These are phyloP conservation scores for Coprinopsis cinerea DNA, from an alignment of 768 basidiomycete genomes.

Conservation along the genomic window DNA sequence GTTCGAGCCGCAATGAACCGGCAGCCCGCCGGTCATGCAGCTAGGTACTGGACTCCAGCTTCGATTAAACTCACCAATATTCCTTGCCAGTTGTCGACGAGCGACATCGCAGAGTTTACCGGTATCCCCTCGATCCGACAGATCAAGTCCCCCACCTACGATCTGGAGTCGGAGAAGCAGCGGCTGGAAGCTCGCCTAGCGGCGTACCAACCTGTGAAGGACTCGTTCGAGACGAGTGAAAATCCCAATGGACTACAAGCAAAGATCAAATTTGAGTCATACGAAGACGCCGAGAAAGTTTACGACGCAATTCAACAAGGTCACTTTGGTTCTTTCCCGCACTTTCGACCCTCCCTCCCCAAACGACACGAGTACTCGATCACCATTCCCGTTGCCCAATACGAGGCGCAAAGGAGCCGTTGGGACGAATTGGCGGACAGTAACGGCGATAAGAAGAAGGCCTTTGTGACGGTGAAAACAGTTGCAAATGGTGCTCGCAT, in stretches of 20 bases:
- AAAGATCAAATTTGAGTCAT: conserved; percentile 41
- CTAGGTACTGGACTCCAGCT: not conserved
- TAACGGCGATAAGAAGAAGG: conserved; percentile 23
- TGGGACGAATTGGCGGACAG: conserved; percentile 43
- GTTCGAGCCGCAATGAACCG: conserved; percentile 42
- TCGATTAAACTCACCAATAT: conserved; percentile 10
- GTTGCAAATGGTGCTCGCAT: conserved; percentile 16
- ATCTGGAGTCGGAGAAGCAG: not conserved
- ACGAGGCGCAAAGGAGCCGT: conserved; percentile 40
- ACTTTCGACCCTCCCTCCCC: conserved; percentile 36
- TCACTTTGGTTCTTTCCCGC: conserved; percentile 23
- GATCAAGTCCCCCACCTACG: conserved; percentile 6
- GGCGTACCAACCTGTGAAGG: not conserved
- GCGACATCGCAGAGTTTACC: not conserved
- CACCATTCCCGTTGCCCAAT: conserved; percentile 41
- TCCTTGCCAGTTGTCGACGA: not conserved
- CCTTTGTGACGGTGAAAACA: conserved; percentile 25
- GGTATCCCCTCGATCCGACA: conserved; percentile 1
- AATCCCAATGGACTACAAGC: conserved; percentile 15
- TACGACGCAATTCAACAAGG: conserved; percentile 29
- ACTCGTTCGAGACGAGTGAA: conserved; percentile 4
- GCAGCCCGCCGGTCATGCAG: conserved; percentile 25
- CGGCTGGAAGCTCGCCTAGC: not conserved
- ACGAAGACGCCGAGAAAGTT: conserved; percentile 41
- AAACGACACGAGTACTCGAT: conserved; percentile 47